phyloP scores from a whole-genome alignment of 2,329 filamentous ascomycete species.

The Cordyceps tenuipes region DNA sequence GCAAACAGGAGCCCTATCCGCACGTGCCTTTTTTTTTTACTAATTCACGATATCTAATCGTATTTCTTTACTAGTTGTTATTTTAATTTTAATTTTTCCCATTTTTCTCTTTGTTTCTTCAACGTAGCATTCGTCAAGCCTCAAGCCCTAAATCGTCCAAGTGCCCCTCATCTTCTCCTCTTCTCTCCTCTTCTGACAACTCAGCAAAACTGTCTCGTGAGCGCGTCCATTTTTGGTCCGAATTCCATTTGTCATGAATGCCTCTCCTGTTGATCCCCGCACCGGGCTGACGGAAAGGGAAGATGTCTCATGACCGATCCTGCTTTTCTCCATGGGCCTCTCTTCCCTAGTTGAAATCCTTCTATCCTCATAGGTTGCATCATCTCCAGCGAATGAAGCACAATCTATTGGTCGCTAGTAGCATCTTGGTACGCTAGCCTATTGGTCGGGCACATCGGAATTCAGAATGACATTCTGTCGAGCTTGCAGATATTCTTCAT shows the following conservation, averaged over 20 bases:
- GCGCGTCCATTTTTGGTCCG: background rate
- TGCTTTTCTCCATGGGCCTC: too few relatives aligned
- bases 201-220: background rate
- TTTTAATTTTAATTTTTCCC: too few relatives aligned
- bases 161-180: background rate
- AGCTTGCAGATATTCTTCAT: too few relatives aligned
- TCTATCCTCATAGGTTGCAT: background rate
- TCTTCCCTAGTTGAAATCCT: background rate
- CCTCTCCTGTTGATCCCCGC: background rate
- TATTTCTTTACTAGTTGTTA: too few relatives aligned
- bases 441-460: too few relatives aligned
- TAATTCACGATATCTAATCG: too few relatives aligned
- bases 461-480: background rate
- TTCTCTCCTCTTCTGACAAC: background rate
- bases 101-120: background rate
- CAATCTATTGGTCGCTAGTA: background rate
- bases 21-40: background rate
- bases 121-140: background rate
- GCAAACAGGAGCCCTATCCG: background rate
- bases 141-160: background rate
- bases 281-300: background rate
- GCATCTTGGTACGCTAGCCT: background rate
- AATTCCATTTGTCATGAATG: background rate
- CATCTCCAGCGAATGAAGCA: background rate
- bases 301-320: too few relatives aligned